Evolutionary conservation across 768 basidiomycete species (phyloP), one percentile per base, ranked within the genome.

Genomic region (Boletus sp.): DNA sequence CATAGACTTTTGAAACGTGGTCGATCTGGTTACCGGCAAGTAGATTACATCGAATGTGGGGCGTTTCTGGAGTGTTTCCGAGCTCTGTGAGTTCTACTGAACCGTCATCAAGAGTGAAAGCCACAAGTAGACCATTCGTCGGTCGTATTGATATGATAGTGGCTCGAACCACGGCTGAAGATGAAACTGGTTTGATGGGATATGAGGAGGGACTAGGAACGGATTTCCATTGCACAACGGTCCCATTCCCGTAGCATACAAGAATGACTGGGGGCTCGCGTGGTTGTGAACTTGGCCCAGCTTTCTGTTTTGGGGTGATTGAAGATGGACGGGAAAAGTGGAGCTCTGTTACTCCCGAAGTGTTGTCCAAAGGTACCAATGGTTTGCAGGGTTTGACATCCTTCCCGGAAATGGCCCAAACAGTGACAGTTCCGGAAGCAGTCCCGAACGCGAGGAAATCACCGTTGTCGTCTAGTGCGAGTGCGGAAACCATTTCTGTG

Each of bases 381-480:
- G 78, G 75, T 7, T 79, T 77, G 20, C 77, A 69, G 18, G 73
- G 63, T 33, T 67, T 71, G 41, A 76, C 65, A 29, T 66, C 64
- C 42, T 72, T 75, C 50, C 74, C 75, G 7, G 73, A 73, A 49
- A 90, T 70, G n/a, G 71, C 72, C 84, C 85, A 94, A 14, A 86
- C 72, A 37, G 80, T 80, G 50, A 94, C 78, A 3, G 78, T 66
- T 1, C 93, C 92, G 1, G 78, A 76, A 14, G 80, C 78, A 14
- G 89, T 91, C 7, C 91, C 92, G 15, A 86, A 83, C 3, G 90
- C 90, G 58, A 85, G 84, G 61, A 81, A 80, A 20, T 76, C 69
- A 4, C 89, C 90, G 4, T 66, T 68, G 29, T 81, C 78, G 58
- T 89, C 84, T 17, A 94, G 73, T 1, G 86, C 80, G 20, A 93